Evolutionary conservation across 768 basidiomycete genomes (phyloP).

Genomic region (Butyriboletus loyo): DNA sequence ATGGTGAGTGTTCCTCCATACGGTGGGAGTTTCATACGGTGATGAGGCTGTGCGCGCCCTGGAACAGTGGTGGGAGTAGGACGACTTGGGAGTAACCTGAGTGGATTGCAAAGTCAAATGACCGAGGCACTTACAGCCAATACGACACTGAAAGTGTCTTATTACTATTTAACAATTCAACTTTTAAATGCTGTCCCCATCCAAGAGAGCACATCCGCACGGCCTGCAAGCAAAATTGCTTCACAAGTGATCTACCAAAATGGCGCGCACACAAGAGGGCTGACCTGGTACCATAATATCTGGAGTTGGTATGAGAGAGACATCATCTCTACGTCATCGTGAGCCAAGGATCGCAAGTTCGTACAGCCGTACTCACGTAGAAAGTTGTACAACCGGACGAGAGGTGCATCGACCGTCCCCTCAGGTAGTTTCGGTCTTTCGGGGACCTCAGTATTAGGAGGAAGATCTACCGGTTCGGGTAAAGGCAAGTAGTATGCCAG

Average conservation of each 20-base stretch:
- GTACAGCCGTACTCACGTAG: constrained; percentile 58
- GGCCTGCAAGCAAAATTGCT: constrained; percentile 40
- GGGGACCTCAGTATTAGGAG: constrained; percentile 40
- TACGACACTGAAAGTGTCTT: constrained; percentile 75
- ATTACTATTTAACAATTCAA: constrained; percentile 66
- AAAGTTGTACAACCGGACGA: constrained; percentile 84
- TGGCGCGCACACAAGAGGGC: neutral
- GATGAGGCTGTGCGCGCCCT: constrained; percentile 28
- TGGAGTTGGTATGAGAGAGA: constrained; percentile 91
- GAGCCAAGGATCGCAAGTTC: neutral
- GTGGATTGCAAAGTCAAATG: neutral
- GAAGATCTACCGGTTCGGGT: constrained; percentile 40
- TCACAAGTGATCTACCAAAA: neutral
- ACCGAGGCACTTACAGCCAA: constrained; percentile 66
- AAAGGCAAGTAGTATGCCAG: constrained; percentile 60
- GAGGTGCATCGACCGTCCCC: constrained; percentile 72
- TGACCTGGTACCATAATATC: constrained; percentile 77
- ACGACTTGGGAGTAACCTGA: constrained; percentile 32
- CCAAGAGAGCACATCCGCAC: constrained; percentile 77
- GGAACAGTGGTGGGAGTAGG: constrained; percentile 31
- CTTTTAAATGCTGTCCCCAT: constrained; percentile 75
- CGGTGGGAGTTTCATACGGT: constrained; percentile 46
- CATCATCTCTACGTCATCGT: constrained; percentile 66
- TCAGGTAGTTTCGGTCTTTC: constrained; percentile 50
- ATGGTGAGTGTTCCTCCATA: constrained; percentile 74